Evolutionary conservation across 352 stramenopile genomes (phyloP).

Genomic region (Phytopythium delawarense): DNA sequence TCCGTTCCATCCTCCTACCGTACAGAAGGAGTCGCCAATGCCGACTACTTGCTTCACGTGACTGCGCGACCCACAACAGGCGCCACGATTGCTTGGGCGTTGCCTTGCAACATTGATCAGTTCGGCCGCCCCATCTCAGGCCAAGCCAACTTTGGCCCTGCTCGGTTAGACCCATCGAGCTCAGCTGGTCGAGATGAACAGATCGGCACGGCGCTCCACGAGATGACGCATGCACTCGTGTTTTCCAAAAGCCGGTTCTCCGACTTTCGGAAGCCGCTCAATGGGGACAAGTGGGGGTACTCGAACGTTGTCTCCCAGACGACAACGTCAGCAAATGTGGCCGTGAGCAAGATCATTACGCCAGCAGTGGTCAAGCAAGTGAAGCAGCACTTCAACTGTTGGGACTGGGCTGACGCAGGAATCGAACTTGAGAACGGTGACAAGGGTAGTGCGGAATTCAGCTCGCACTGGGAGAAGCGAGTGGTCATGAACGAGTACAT

Average conservation of each 20-base stretch:
- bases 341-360: constrained; percentile 72
- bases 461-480: constrained; percentile 83
- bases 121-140: constrained; percentile 73
- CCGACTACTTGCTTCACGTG: constrained; percentile 78
- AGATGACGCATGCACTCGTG: constrained; percentile 81
- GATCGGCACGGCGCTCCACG: constrained; percentile 70
- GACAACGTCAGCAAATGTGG: constrained; percentile 36
- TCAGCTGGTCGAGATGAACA: constrained; percentile 48
- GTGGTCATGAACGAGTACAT: constrained; percentile 84
- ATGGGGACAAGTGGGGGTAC: constrained; percentile 54
- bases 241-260: constrained; percentile 62
- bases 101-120: constrained; percentile 80
- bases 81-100: constrained; percentile 67
- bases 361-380: constrained; percentile 55
- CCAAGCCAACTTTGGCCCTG: constrained; percentile 78
- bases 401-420: constrained; percentile 53
- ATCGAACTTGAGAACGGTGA: constrained; percentile 74
- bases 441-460: constrained; percentile 51
- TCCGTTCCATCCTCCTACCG: constrained; percentile 46
- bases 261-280: constrained; percentile 60
- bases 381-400: constrained; percentile 78
- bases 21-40: constrained; percentile 47
- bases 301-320: constrained; percentile 58
- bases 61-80: constrained; percentile 68
- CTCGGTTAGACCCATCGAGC: constrained; percentile 38